Evolutionary conservation across 2,329 filamentous ascomycete genomes (phyloP).

Genomic region (Pyrenophora seminiperda): DNA sequence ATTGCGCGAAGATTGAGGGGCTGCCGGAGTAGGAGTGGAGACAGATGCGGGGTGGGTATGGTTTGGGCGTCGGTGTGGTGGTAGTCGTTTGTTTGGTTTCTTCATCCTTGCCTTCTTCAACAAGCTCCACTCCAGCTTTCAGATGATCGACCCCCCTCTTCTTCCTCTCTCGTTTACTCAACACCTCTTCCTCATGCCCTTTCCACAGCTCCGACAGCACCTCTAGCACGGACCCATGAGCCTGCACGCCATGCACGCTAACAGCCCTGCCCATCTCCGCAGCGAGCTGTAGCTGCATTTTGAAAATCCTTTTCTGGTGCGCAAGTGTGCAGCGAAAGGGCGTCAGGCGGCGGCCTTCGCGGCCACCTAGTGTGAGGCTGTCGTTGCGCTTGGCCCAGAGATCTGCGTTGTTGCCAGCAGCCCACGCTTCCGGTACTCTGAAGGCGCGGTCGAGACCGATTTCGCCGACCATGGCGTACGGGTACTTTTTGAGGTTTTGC

Average conservation of each 20-base stretch:
- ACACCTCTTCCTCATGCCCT: conserved; percentile 67
- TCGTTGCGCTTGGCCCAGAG: conserved; percentile 52
- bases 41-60: conserved; percentile 86
- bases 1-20: conserved; percentile 75
- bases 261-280: conserved; percentile 68
- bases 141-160: conserved; percentile 28
- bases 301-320: conserved; percentile 71
- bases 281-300: conserved; percentile 72
- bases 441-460: conserved; percentile 79
- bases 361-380: conserved; percentile 68
- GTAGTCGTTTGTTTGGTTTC: conserved; percentile 7
- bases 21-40: conserved; percentile 91
- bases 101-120: conserved; percentile 1
- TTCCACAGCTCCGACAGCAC: conserved; percentile 70
- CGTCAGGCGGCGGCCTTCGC: conserved; percentile 71
- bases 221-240: conserved; percentile 72
- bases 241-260: conserved; percentile 76
- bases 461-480: conserved; percentile 73
- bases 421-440: conserved; percentile 68
- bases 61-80: conserved; percentile 57
- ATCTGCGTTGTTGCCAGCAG: conserved; percentile 28
- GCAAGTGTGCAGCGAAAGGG: conserved; percentile 69
- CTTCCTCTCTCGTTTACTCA: conserved; percentile 63
- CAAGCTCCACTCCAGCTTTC: conserved; percentile 12
- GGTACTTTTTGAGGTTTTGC: conserved; percentile 60